Base-by-base conservation (phyloP, 768 basidiomycete species). In the Galerina marginata region DNA sequence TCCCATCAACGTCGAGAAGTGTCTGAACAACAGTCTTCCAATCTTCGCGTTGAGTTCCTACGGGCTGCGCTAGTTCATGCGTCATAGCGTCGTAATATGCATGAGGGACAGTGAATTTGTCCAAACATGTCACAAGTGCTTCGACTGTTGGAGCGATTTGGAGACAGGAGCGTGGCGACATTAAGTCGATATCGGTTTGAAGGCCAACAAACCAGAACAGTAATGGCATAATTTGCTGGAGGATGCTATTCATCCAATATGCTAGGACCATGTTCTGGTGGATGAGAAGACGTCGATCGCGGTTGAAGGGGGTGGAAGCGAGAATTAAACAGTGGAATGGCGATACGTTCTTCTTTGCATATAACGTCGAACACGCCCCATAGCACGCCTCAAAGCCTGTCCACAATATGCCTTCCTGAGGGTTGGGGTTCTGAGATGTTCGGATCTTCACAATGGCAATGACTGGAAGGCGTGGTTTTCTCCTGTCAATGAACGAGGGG, bases 61-160 rank as follows among this genome's bases (percentile, higher is more conserved):
- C 53, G 1, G 71, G 71, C 47, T 72, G 71, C 1, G 71, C 66
- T 3, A 60, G 29, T 11, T 49, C 37, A 47, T 72, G 70, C 3
- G 65, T 66, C 15, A 43, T 3, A 2, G 39, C n/a, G n/a, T 60
- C 60, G 39, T 67, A 69, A 48, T 61, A 58, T 16, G 48, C 60
- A 44, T 62, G 62, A n/a, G 65, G 67, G 33, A 69, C 65, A 1
- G 66, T 70, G 33, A 71, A 77, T 1, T 50, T 61, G 55, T 77
- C 71, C 36, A 78, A 66, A 54, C 77, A 78, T 9, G 63, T 44
- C 3, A 65, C 64, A 4, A 77, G 61, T 2, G 36, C 44, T 44
- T 43, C 54, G 48, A 65, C 40, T 12, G 38, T 61, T 15, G 53
- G n/a, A 10, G 66, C 62, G 12, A 2, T 46, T 16, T 52, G 48